Evolutionary conservation across 2,329 filamentous ascomycete species (phyloP).

Genomic region (Alternaria longipes): DNA sequence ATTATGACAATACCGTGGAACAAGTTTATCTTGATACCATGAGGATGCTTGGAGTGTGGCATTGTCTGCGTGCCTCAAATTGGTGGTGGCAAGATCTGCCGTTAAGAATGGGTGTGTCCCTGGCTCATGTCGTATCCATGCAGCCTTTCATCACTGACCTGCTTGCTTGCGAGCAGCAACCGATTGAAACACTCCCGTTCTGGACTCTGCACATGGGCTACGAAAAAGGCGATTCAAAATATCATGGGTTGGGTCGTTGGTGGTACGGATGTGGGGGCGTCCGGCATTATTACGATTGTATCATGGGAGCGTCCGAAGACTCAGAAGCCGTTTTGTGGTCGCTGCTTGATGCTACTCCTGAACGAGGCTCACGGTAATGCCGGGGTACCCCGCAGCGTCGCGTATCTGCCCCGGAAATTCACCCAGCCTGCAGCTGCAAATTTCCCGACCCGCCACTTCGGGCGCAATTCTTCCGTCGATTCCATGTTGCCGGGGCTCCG

Average conservation of each 20-base stretch:
- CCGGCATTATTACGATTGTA: not conserved
- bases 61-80: not conserved
- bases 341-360: not conserved
- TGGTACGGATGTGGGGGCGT: not conserved
- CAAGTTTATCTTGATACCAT: slow-evolving; percentile 7
- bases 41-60: not conserved
- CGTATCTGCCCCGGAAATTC: not conserved
- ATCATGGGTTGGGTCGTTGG: not conserved
- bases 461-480: slow-evolving; percentile 13
- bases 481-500: not conserved
- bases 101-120: not conserved
- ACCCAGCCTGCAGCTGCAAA: not conserved
- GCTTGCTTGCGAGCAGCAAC: not conserved
- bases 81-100: slow-evolving; percentile 4
- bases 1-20: slow-evolving; percentile 2
- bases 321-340: slow-evolving; percentile 2
- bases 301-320: not conserved
- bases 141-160: slow-evolving; percentile 1
- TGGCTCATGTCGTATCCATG: slow-evolving; percentile 1
- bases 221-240: not conserved
- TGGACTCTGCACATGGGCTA: slow-evolving; percentile 2
- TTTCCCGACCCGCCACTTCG: slow-evolving; percentile 4
- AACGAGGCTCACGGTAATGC: not conserved
- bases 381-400: slow-evolving; percentile 6
- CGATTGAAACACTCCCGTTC: not conserved